A percentile compares a stretch with the other conserved stretches of the same genome.
phyloP scores from a whole-genome alignment of 805 yeast species.

The Starmerella gropengiesseri region DNA sequence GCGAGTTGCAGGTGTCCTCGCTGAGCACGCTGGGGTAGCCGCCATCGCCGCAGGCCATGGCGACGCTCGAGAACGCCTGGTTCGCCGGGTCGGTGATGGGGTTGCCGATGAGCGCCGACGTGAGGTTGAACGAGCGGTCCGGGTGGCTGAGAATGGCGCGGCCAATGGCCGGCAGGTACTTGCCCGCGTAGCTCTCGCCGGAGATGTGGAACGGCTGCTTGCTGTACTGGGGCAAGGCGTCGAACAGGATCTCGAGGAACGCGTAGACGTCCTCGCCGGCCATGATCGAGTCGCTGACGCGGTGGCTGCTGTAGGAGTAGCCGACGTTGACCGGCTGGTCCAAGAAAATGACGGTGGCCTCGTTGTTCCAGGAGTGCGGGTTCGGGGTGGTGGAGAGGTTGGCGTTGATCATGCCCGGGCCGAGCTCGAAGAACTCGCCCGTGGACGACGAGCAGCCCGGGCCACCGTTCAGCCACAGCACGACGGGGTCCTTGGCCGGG shows the following conservation, averaged over 20 bases:
- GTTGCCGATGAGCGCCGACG: conserved; percentile 82
- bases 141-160: conserved; percentile 43
- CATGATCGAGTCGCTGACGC: conserved; percentile 31
- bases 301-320: conserved; percentile 54
- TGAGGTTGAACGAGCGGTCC: conserved; percentile 59
- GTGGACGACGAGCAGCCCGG: conserved; percentile 95
- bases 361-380: conserved; percentile 84
- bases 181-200: conserved; percentile 94
- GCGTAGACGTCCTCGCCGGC: conserved; percentile 88
- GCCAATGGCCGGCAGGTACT: conserved; percentile 82
- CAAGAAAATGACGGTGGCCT: conserved; percentile 82
- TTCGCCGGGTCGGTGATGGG: conserved; percentile 81
- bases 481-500: conserved; percentile 73
- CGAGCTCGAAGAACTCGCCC: conserved; percentile 86
- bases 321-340: conserved; percentile 97
- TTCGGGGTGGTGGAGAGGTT: conserved; percentile 62
- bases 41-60: conserved; percentile 91
- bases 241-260: conserved; percentile 75
- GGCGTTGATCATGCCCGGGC: conserved; percentile 72
- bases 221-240: conserved; percentile 71
- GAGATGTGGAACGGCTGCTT: conserved; percentile 60
- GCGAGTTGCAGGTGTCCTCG: conserved; percentile 66
- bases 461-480: conserved; percentile 91
- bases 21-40: conserved; percentile 67
- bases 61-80: conserved; percentile 73